These are phyloP conservation scores for Forsythia viridissima DNA, from an alignment of 257 asterid species.

Conservation along the genomic window DNA sequence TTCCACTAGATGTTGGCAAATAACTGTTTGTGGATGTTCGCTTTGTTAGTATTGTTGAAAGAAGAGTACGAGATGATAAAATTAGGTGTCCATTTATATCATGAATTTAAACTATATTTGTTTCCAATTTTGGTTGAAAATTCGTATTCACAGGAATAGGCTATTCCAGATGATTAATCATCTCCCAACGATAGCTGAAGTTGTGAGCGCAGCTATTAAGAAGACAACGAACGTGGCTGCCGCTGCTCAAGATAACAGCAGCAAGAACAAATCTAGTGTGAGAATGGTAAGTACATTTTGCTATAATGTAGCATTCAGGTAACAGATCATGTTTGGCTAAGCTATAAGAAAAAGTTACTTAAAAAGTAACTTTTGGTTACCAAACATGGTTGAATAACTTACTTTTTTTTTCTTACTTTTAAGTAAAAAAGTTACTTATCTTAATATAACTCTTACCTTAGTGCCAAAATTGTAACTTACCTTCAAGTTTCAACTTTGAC, in stretches of 20 bases:
- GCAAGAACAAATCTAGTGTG: neutral
- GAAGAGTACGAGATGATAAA: neutral
- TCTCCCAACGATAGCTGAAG: too few relatives aligned
- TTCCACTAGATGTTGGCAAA: neutral
- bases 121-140: neutral
- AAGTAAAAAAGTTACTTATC: neutral
- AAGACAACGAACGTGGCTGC: too few relatives aligned
- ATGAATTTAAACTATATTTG: neutral
- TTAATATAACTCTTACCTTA: too few relatives aligned
- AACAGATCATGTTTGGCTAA: neutral
- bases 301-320: neutral
- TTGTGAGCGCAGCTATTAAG: too few relatives aligned
- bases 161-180: too few relatives aligned
- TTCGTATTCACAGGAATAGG: neutral
- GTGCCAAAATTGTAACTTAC: neutral
- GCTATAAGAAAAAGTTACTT: neutral
- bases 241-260: neutral
- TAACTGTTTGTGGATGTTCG: neutral
- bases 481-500: neutral
- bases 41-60: neutral
- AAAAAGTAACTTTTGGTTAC: too few relatives aligned
- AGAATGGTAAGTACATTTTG: neutral
- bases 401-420: too few relatives aligned
- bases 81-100: neutral
- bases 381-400: too few relatives aligned